Percentiles rank a stretch among this genome's conserved stretches.
Conservation (phyloP, 2,329 filamentous ascomycete species). For the Alternaria conjuncta region DNA sequence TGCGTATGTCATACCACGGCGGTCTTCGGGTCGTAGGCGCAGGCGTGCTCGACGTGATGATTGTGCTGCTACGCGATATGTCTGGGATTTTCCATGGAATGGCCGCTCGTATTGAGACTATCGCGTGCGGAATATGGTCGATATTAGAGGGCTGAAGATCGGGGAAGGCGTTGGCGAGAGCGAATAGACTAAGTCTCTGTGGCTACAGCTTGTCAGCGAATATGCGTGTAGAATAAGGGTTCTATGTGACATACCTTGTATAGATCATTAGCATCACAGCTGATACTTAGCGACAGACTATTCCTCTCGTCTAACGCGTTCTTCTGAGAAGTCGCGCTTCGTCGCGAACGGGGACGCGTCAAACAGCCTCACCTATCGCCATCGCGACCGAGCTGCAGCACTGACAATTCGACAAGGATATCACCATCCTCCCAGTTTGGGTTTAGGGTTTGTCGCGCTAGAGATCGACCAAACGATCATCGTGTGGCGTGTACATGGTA, state of each 20-base stretch:
- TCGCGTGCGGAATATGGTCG: background rate
- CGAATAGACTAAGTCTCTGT: background rate
- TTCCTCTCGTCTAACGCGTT: background rate
- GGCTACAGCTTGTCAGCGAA: background rate
- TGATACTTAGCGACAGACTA: background rate
- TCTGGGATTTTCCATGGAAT: background rate
- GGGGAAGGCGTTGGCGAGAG: background rate
- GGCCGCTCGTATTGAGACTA: background rate
- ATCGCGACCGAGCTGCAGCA: background rate
- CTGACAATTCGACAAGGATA: no score
- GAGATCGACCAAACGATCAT: background rate
- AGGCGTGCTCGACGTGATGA: background rate
- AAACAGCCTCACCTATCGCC: background rate
- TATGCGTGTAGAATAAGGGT: rapidly evolving
- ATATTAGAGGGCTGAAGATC: background rate
- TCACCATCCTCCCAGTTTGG: background rate
- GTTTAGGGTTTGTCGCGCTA: background rate
- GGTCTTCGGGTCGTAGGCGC: background rate
- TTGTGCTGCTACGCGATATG: background rate
- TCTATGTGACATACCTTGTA: background rate
- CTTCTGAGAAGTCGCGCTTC: background rate
- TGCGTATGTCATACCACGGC: background rate
- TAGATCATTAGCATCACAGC: background rate
- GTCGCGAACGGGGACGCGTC: background rate
- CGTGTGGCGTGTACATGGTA: background rate